Conservation (phyloP, 2,329 filamentous ascomycete genomes). For the Trichocomaceae sp. region DNA sequence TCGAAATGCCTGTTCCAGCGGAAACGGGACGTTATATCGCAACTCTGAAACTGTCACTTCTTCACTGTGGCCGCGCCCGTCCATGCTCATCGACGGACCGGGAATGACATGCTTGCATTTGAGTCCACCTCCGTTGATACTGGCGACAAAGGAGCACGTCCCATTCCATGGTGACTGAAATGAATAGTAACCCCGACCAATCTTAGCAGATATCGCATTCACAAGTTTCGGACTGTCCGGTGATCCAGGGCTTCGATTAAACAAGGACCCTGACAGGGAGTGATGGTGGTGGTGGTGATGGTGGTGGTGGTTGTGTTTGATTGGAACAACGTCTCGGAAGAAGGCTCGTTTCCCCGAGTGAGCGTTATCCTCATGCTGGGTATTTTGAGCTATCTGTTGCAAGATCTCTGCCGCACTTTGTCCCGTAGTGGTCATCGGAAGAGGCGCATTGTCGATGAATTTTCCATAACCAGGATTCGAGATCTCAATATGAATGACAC, state of each 20-base stretch:
- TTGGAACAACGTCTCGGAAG: conserved; percentile 6
- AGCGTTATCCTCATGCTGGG: not conserved
- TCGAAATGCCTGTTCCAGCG: conserved; percentile 24
- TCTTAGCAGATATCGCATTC: conserved; percentile 17
- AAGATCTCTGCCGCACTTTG: conserved; percentile 7
- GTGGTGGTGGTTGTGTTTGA: conserved; percentile 1
- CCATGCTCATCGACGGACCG: conserved; percentile 19
- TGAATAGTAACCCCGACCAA: conserved; percentile 52
- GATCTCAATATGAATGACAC: conserved; percentile 48
- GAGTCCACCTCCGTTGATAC: conserved; percentile 65
- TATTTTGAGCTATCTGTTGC: conserved; percentile 5
- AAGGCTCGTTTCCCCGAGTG: not conserved
- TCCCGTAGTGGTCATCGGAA: conserved; percentile 28
- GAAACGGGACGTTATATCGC: conserved; percentile 72
- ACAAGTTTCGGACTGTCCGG: conserved; percentile 6
- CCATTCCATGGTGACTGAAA: conserved; percentile 85
- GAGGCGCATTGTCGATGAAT: conserved; percentile 41
- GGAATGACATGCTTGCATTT: conserved; percentile 66
- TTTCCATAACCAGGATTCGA: conserved; percentile 55
- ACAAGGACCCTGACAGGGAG: conserved; percentile 5
- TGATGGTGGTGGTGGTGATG: not conserved
- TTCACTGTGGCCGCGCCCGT: conserved; percentile 16
- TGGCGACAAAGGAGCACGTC: conserved; percentile 76
- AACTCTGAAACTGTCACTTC: conserved; percentile 67
- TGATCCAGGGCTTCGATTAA: not conserved